Evolutionary conservation across 805 yeast species (phyloP).

Genomic region (Saturnispora kantuleensis): DNA sequence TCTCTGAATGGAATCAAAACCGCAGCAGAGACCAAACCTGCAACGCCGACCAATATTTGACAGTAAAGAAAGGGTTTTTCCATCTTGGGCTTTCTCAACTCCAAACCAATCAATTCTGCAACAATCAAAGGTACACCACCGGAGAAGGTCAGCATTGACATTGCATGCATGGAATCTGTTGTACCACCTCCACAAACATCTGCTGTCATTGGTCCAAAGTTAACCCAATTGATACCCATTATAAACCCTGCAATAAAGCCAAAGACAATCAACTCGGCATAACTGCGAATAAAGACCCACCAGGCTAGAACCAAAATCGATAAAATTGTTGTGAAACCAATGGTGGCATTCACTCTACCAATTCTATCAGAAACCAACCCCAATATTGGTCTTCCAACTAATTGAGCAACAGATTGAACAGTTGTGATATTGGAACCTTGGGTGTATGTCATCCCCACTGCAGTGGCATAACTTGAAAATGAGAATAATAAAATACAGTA

Average conservation of each 20-base stretch:
- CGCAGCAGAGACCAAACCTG: constrained; percentile 34
- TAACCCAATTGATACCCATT: constrained; percentile 37
- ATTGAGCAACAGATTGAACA: constrained; percentile 37
- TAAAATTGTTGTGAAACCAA: constrained; percentile 27
- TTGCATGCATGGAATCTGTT: constrained; percentile 22
- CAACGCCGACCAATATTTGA: constrained; percentile 49
- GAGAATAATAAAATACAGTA: constrained; percentile 34
- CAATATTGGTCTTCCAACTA: constrained; percentile 40
- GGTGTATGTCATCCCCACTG: constrained; percentile 36
- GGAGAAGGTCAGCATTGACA: constrained; percentile 18
- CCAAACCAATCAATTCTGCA: constrained; percentile 26
- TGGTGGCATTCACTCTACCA: constrained; percentile 40
- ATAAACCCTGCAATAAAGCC: constrained; percentile 34
- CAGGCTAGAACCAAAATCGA: constrained; percentile 33
- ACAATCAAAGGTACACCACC: constrained; percentile 25
- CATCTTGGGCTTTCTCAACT: constrained; percentile 19
- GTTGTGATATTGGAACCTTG: constrained; percentile 41
- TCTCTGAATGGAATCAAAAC: constrained; percentile 44
- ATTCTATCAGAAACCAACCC: constrained; percentile 37
- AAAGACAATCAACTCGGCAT: constrained; percentile 33
- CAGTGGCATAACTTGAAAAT: constrained; percentile 36
- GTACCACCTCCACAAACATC: constrained; percentile 28
- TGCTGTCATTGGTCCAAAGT: constrained; percentile 27
- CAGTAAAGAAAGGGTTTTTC: constrained; percentile 43
- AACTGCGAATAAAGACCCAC: constrained; percentile 40